Evolutionary conservation across 495 filamentous ascomycete genomes (phyloP), one percentile per base, ranked within the genome.

Genomic region (Chaetomium tenue): DNA sequence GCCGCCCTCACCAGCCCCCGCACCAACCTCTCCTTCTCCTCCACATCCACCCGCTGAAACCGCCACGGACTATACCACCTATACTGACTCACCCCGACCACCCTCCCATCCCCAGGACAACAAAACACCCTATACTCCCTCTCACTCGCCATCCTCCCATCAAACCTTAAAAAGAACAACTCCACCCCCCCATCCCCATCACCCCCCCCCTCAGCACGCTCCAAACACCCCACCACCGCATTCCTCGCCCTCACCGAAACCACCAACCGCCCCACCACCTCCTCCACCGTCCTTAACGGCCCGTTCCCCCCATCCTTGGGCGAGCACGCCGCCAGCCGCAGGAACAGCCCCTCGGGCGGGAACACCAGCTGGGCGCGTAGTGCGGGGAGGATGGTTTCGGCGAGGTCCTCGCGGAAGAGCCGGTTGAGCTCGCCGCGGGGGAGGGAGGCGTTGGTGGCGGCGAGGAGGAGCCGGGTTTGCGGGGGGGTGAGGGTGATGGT

Each of bases 51-150:
- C 20, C 61, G 12, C 18, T 56, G 55, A 61, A 72, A 73, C 40
- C 66, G 56, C 74, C 75, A 78, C 12, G 60, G 63, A 72, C 5
- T 16, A 44, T 44, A 44, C 40, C 40, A 44, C 13, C 16, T 5
- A 18, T 44, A 44, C 40, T 44, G 40, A 44, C 40, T 44, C 2
- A 44, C 40, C 40, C 40, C 40, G 13, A 18, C 16, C 13, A 44
- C 16, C 44, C 59, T 60, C 25, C 60, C 48, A 2, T 33, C 46
- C 37, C 58, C 63, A 2, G 74, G 70, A 7, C 63, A 37, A 59
- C 75, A 77, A 57, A 74, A 78, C 16, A 76, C 71, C 9, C 75
- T 68, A 57, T 77, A 77, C 55, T 75, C 70, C 5, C 63, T 42
- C 9, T 69, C 68, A 15, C 56, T 55, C 42, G 47, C 61, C 52